Evolutionary conservation across 2,329 filamentous ascomycete genomes (phyloP).

Genomic region (Graphiopsis chlorocephala): DNA sequence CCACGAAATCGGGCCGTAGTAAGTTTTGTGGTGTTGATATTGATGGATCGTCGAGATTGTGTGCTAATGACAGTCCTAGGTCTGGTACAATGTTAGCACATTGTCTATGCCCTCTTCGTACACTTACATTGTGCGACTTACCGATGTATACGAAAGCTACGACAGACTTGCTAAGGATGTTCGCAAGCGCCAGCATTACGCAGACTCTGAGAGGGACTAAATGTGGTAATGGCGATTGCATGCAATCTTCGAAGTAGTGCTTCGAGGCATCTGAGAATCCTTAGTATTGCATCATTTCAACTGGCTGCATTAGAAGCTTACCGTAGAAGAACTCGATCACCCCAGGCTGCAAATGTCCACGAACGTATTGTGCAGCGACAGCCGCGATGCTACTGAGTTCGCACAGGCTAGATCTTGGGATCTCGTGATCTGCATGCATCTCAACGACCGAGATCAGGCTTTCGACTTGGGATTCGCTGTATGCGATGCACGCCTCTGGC

Average conservation of each 20-base stretch:
- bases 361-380: constrained; percentile 8
- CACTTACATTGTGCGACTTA: not conserved
- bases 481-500: not conserved
- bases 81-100: not conserved
- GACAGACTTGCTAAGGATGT: constrained; percentile 9
- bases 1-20: not conserved
- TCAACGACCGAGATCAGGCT: not conserved
- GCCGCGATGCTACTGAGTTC: constrained; percentile 10
- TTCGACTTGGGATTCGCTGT: constrained; percentile 12
- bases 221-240: constrained; percentile 3
- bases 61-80: constrained; percentile 2
- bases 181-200: constrained; percentile 7
- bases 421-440: constrained; percentile 7
- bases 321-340: constrained; percentile 12
- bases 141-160: constrained; percentile 13
- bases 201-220: constrained; percentile 7
- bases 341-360: constrained; percentile 3
- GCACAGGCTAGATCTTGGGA: constrained; percentile 3
- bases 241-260: constrained; percentile 14
- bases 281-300: not conserved
- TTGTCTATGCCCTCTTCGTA: not conserved
- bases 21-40: not conserved
- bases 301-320: not conserved
- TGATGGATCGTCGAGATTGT: not conserved
- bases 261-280: constrained; percentile 1